Evolutionary conservation across 2,329 filamentous ascomycete genomes (phyloP), one percentile per base, ranked within the genome.

Genomic region (Pseudogymnoascus sp.): DNA sequence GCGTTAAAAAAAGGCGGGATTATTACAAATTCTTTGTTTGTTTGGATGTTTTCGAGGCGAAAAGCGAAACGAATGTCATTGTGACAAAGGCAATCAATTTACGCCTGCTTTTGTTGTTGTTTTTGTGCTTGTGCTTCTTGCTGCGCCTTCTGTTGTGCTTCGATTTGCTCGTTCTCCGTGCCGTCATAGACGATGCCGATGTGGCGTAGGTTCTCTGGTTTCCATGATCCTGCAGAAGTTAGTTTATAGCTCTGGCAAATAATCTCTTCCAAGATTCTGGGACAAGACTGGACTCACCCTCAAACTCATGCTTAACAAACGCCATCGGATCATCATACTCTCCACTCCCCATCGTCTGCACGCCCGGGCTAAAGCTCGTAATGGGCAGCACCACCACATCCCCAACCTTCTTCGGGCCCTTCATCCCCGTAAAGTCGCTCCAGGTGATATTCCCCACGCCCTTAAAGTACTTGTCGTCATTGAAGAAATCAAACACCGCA

Each of bases 301-400:
- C 91, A 75, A 99, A 99, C 63, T 92, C 88, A 78, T 99, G 95
- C 78, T 95, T 93, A 66, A 99, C 95, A 80, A 96, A 97, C 1
- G 95, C 95, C 91, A 96, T 93, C 1, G 92, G 91, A 73, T 97
- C 89, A 69, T 97, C 91, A 44, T 87, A 83, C 66, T 96, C 92
- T 71, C 88, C 88, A 53, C 95, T 90, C 11, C 90, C 90, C 92
- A 97, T 97, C 74, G 96, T 92, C 69, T 87, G 84, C 50, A 97
- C 91, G 25, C 95, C 95, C 0, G 95, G 95, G 71, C 92, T 96
- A 80, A 99, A 99, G 76, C 92, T 93, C 5, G 95, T 99, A 71
- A 99, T 97, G 25, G 95, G 95, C 65, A 99, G 78, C 12, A 99
- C 88, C 61, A 97, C 86, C 2, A 97, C 91, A 75, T 99, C 95